Evolutionary conservation across 2,329 filamentous ascomycete genomes (phyloP), one percentile per base, ranked within the genome.

Genomic region (Aspergillus vadensis): DNA sequence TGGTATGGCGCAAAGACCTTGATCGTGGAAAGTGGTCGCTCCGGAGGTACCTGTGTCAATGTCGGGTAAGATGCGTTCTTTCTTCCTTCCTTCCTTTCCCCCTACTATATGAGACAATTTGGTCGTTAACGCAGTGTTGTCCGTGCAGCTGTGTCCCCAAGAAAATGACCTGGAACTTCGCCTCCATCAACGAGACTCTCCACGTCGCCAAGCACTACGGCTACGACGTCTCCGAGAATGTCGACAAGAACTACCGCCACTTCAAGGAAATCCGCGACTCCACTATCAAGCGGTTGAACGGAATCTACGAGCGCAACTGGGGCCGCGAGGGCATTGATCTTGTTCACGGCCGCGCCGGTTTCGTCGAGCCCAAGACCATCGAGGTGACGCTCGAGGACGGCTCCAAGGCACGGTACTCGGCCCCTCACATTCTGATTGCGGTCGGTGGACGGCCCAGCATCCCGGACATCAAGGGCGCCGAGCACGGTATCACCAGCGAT

Each of bases 81-180:
- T 30, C 27, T 12, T 43, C 30, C 36, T 17, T 32, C n/a, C n/a
- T 23, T 54, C 27, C 14, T 14, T 21, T 32, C 43, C 53, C 2
- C 2, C 15, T 12, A 12, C 50, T 10, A 10, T 58, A 32, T 39
- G 30, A 15, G 32, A 36, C 0, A 6, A 36, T 39, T 17, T n/a
- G 17, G 10, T 38, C 21, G 15, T 56, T 21, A n/a, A 38, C 36
- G 30, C 49, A 43, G 23, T 50, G 50, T 25, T 9, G 25, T 12
- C 2, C 25, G 6, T 32, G 14, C 17, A 82, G 82, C 58, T 83
- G 81, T 63, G 79, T 83, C 6, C 81, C 81, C 27, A 83, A 83
- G 70, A 83, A 82, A 63, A 81, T 82, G 74, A 82, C 80, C 49
- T 82, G 79, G 79, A 82, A 83, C 68, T 81, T 81, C 60, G 79